Conservation (phyloP, 2,329 filamentous ascomycete species). For the Scedosporium aurantiacum region DNA sequence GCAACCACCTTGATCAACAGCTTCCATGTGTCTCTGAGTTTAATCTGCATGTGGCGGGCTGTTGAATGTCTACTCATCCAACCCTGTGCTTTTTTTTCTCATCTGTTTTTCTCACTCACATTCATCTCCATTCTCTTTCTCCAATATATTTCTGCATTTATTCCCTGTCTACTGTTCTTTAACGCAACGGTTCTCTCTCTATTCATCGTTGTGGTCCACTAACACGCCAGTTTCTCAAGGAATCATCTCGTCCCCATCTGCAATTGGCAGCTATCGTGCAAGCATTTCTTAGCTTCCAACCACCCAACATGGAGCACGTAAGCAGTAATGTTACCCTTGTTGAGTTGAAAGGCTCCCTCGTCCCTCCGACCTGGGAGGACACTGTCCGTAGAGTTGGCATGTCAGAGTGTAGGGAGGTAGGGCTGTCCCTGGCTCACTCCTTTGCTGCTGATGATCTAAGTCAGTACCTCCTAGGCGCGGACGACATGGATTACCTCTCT, state of each 20-base stretch:
- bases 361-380: slow-evolving; percentile 41
- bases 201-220: not conserved
- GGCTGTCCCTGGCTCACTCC: slow-evolving; percentile 61
- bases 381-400: slow-evolving; percentile 52
- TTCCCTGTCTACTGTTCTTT: not conserved
- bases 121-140: not conserved
- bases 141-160: not conserved
- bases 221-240: not conserved
- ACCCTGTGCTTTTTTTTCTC: not conserved
- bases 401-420: slow-evolving; percentile 60
- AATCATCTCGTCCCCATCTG: not conserved
- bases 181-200: not conserved
- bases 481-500: slow-evolving; percentile 51
- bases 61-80: too few relatives aligned
- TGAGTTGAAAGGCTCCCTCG: slow-evolving; percentile 29
- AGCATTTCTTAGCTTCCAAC: not conserved
- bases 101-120: not conserved
- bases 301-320: slow-evolving; percentile 32
- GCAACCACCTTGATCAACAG: not conserved
- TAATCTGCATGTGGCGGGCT: not conserved
- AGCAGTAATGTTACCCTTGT: slow-evolving; percentile 20
- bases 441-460: slow-evolving; percentile 67
- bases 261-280: not conserved
- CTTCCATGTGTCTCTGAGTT: not conserved
- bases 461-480: slow-evolving; percentile 62